phyloP scores from a whole-genome alignment of 768 basidiomycete genomes.

The Naganishia friedmannii region DNA sequence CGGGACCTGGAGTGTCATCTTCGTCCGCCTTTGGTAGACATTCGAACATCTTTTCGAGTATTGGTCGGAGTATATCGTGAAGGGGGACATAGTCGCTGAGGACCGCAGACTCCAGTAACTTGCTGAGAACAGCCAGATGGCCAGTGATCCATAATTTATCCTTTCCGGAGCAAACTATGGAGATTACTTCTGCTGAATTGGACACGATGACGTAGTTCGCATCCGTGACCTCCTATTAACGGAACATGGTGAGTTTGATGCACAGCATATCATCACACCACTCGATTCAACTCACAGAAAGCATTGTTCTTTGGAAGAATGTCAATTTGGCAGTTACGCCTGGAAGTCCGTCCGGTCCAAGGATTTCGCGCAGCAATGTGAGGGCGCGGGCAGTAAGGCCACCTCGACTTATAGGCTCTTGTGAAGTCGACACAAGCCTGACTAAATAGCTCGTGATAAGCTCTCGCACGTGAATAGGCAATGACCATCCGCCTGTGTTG shows the following conservation, averaged over 20 bases:
- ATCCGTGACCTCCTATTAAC: conserved; percentile 69
- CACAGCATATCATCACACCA: conserved; percentile 5
- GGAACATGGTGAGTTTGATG: not conserved
- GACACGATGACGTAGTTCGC: conserved; percentile 65
- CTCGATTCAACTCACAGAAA: conserved; percentile 60
- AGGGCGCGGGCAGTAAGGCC: conserved; percentile 53
- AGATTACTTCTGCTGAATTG: conserved; percentile 80
- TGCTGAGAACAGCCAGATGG: conserved; percentile 71
- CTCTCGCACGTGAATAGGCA: conserved; percentile 76
- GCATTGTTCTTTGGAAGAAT: conserved; percentile 80
- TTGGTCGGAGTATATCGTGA: conserved; percentile 75
- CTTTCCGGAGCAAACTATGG: conserved; percentile 78
- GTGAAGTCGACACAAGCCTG: conserved; percentile 70
- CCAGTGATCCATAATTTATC: conserved; percentile 73
- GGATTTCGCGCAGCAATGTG: conserved; percentile 66
- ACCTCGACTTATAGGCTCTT: conserved; percentile 50
- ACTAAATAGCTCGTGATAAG: conserved; percentile 92
- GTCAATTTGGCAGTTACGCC: conserved; percentile 88
- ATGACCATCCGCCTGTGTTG: conserved; percentile 61
- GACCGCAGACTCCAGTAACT: conserved; percentile 82
- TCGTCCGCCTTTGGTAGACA: conserved; percentile 75
- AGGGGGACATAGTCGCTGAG: conserved; percentile 72
- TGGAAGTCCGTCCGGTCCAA: conserved; percentile 78
- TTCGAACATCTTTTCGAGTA: conserved; percentile 74
- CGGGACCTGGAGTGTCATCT: conserved; percentile 55